Evolutionary conservation across 148 eudicot genomes (phyloP).

Genomic region (Chenopodium suecicum): DNA sequence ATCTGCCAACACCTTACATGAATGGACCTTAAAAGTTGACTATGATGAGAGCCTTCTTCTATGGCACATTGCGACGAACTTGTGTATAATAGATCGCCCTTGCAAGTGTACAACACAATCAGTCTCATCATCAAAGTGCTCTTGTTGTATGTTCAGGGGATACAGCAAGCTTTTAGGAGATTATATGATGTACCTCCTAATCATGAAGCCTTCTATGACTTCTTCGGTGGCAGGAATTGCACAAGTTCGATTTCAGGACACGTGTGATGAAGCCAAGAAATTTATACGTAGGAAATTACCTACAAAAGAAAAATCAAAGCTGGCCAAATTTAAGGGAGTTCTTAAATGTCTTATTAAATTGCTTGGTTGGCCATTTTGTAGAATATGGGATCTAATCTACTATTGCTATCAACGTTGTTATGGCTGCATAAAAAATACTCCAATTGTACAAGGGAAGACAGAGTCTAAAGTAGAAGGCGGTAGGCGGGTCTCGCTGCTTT

Average conservation of each 20-base stretch:
- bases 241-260: conserved; percentile 38
- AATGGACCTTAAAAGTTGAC: conserved; percentile 4
- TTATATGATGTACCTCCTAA: conserved; percentile 43
- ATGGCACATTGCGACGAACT: conserved; percentile 18
- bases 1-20: background rate
- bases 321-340: background rate
- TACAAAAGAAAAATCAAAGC: background rate
- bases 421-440: background rate
- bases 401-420: background rate
- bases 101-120: too few species aligned
- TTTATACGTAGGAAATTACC: conserved; percentile 21
- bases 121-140: too few species aligned
- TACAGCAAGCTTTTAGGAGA: conserved; percentile 36
- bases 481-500: background rate
- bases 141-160: background rate
- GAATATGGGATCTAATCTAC: background rate
- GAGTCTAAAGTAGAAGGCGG: background rate
- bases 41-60: conserved; percentile 15
- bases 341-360: too few species aligned
- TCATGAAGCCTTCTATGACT: conserved; percentile 36
- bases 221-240: conserved; percentile 39
- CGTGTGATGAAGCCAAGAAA: conserved; percentile 38
- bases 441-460: background rate
- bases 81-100: background rate
- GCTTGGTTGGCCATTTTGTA: background rate